phyloP scores from a whole-genome alignment of 768 basidiomycete genomes.

The Suillus cothurnatus region DNA sequence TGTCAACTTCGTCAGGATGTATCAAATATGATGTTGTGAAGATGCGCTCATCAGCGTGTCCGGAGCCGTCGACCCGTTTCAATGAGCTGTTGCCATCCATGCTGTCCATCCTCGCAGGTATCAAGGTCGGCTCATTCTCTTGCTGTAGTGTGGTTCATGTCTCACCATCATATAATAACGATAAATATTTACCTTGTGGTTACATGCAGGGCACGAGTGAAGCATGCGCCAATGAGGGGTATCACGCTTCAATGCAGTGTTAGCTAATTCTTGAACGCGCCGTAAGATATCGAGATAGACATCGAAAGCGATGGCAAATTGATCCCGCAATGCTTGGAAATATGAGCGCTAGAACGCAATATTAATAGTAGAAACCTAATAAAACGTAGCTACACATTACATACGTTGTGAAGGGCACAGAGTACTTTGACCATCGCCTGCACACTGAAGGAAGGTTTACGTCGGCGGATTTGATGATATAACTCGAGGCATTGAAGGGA shows the following conservation, averaged over 20 bases:
- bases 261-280: slow-evolving; percentile 22
- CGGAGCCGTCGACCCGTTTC: slow-evolving; percentile 28
- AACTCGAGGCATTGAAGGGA: no score
- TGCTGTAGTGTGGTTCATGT: neutral
- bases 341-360: slow-evolving; percentile 13
- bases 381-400: neutral
- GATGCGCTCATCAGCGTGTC: slow-evolving; percentile 18
- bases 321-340: neutral
- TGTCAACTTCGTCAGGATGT: slow-evolving; percentile 26
- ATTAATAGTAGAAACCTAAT: slow-evolving; percentile 23
- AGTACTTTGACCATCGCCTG: slow-evolving; percentile 20
- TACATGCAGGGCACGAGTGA: slow-evolving; percentile 40
- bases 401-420: slow-evolving; percentile 26
- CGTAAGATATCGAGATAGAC: slow-evolving; percentile 33
- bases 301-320: slow-evolving; percentile 38
- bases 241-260: slow-evolving; percentile 28
- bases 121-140: slow-evolving; percentile 30
- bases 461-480: no score
- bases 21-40: slow-evolving; percentile 32
- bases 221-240: slow-evolving; percentile 30
- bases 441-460: no score
- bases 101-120: slow-evolving; percentile 25
- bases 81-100: slow-evolving; percentile 40
- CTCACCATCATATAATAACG: neutral
- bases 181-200: slow-evolving; percentile 30